Percentiles rank a stretch among this genome's conserved stretches.
These are phyloP conservation scores for Allantophomopsis cytisporea DNA, from an alignment of 2,329 filamentous ascomycete species.

Conservation along the genomic window DNA sequence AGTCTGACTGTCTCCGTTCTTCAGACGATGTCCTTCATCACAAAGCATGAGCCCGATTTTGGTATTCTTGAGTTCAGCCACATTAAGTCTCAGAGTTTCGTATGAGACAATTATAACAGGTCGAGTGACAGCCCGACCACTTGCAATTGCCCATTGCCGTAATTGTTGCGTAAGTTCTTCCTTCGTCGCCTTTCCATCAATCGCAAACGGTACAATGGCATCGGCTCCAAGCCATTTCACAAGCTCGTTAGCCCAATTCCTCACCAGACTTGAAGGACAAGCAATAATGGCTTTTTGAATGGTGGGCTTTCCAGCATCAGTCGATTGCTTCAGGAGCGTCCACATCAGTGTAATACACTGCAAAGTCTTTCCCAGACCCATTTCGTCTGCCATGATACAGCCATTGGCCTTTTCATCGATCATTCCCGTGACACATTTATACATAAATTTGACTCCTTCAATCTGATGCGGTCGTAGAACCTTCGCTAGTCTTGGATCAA, in stretches of 20 bases:
- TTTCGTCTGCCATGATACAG: conserved; percentile 99
- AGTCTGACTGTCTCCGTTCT: conserved; percentile 93
- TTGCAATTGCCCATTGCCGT: conserved; percentile 87
- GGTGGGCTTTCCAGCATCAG: conserved; percentile 82
- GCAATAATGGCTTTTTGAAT: conserved; percentile 97
- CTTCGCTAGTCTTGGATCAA: conserved; percentile 80
- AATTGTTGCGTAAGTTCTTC: conserved; percentile 84
- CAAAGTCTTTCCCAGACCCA: conserved; percentile 93
- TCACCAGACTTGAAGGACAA: conserved; percentile 89
- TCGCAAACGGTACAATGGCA: conserved; percentile 84
- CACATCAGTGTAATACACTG: conserved; percentile 96
- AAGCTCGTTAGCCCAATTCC: conserved; percentile 96
- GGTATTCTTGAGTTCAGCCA: conserved; percentile 78
- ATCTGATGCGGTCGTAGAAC: conserved; percentile 93
- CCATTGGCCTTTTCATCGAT: conserved; percentile 88
- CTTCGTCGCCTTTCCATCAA: conserved; percentile 93
- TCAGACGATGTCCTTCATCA: conserved; percentile 91
- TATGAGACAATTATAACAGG: conserved; percentile 97
- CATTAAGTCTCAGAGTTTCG: conserved; percentile 84
- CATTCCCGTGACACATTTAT: conserved; percentile 86
- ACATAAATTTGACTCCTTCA: conserved; percentile 96
- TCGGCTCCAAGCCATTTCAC: conserved; percentile 92
- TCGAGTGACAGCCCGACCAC: conserved; percentile 75
- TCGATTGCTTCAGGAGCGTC: conserved; percentile 91
- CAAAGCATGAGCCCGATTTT: conserved; percentile 88